These are phyloP conservation scores for Penicillium sp. DNA, from an alignment of 2,329 filamentous ascomycete genomes.

Conservation along the genomic window DNA sequence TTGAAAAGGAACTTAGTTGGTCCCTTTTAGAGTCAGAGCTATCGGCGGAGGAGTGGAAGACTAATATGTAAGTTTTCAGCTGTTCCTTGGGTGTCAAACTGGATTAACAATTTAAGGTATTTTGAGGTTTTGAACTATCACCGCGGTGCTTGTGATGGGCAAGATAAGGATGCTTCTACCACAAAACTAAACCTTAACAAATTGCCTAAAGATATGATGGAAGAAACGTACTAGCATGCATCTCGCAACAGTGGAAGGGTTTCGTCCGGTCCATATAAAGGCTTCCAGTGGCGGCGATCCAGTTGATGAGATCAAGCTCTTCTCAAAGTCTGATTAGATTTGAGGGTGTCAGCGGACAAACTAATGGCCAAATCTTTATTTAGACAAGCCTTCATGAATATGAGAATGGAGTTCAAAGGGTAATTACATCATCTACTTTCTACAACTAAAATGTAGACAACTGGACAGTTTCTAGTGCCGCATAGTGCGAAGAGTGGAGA, in stretches of 20 bases:
- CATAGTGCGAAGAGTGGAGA: neutral
- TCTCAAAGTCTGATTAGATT: no score
- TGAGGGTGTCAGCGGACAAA: no score
- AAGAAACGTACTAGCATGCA: neutral
- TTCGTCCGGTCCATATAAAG: no score
- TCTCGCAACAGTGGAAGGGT: no score
- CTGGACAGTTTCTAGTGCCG: no score
- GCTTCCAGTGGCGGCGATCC: no score
- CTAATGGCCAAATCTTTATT: no score
- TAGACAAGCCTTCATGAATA: no score
- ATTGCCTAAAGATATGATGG: neutral
- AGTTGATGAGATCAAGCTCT: no score
- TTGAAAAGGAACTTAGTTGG: constrained; percentile 98
- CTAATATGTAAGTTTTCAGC: neutral
- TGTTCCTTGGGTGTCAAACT: neutral
- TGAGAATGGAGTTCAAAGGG: no score
- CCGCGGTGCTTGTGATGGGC: neutral
- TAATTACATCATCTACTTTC: no score
- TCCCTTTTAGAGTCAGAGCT: constrained; percentile 93
- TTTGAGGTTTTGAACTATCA: neutral
- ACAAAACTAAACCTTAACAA: neutral
- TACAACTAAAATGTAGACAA: no score
- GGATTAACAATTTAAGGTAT: neutral
- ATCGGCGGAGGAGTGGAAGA: neutral
- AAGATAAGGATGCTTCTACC: neutral